Evolutionary conservation across 164 flowering plant genomes (phyloP).

Genomic region (Magnolia officinalis): DNA sequence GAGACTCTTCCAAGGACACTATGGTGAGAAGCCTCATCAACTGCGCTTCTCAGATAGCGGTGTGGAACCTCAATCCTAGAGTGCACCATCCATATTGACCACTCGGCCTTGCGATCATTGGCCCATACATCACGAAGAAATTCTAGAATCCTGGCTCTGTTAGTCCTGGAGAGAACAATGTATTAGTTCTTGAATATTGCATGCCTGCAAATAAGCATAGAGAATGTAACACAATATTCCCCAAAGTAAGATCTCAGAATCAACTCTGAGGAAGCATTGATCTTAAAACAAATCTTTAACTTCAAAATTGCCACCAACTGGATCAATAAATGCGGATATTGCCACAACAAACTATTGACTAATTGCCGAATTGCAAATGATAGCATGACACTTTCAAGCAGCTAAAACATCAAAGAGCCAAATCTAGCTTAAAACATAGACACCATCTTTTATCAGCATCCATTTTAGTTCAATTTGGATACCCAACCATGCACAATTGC

Average conservation of each 20-base stretch:
- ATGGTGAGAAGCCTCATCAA: conserved; percentile 52
- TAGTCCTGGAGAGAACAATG: conserved; percentile 46
- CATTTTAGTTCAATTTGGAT: too few relatives aligned
- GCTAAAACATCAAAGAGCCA: too few relatives aligned
- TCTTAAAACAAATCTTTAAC: neutral
- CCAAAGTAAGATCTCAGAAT: neutral
- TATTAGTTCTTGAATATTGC: conserved; percentile 11
- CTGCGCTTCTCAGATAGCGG: conserved; percentile 61
- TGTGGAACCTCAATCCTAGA: conserved; percentile 92
- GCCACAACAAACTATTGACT: too few relatives aligned
- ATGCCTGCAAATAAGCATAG: conserved; percentile 4
- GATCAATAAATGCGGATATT: too few relatives aligned
- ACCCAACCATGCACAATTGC: too few relatives aligned
- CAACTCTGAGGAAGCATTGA: neutral
- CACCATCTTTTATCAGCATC: too few relatives aligned
- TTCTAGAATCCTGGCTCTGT: conserved; percentile 61
- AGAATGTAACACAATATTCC: neutral
- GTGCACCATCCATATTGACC: conserved; percentile 99
- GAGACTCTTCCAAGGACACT: conserved; percentile 47
- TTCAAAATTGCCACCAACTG: too few relatives aligned
- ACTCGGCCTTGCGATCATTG: conserved; percentile 84
- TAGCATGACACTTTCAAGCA: too few relatives aligned
- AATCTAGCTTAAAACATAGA: too few relatives aligned
- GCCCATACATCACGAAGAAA: conserved; percentile 76
- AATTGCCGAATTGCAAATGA: too few relatives aligned